These are phyloP conservation scores for Colletotrichum eremochloae DNA, from an alignment of 2,329 filamentous ascomycete genomes.

Conservation along the genomic window DNA sequence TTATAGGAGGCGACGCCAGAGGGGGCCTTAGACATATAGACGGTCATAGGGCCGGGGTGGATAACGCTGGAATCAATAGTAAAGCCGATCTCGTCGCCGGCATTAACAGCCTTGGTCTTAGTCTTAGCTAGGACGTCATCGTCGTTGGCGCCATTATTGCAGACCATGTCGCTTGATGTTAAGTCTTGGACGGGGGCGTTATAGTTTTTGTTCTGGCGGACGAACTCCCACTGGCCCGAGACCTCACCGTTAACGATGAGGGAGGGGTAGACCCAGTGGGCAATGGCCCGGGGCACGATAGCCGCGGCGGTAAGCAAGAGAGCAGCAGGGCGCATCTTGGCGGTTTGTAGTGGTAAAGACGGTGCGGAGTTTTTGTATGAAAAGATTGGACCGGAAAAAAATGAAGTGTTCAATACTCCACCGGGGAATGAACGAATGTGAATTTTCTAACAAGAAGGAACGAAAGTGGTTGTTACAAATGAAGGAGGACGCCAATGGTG, in stretches of 20 bases:
- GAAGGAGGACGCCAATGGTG: conserved; percentile 33
- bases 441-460: conserved; percentile 27
- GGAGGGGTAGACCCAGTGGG: conserved; percentile 43
- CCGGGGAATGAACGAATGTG: conserved; percentile 38
- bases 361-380: neutral
- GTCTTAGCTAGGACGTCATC: conserved; percentile 54
- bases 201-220: conserved; percentile 42
- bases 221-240: conserved; percentile 42
- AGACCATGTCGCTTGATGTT: conserved; percentile 54
- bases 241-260: conserved; percentile 44
- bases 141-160: conserved; percentile 55
- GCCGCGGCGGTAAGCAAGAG: conserved; percentile 35
- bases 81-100: conserved; percentile 59
- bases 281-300: conserved; percentile 39
- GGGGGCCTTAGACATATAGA: conserved; percentile 55
- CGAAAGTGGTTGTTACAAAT: conserved; percentile 36
- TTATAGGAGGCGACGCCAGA: conserved; percentile 48
- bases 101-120: conserved; percentile 51
- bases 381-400: conserved; percentile 37
- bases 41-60: conserved; percentile 55
- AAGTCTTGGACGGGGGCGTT: conserved; percentile 58
- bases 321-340: conserved; percentile 30
- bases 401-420: conserved; percentile 28
- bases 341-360: conserved; percentile 15
- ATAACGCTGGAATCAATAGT: conserved; percentile 50